These are phyloP conservation scores for sunflower (Helianthus annuus) DNA, from an alignment of 129 eudicot genomes.

Conservation along the genomic window HanXRQr2.0-SUNRISE NC_035434.2:35981733-35982232, in stretches of 20 bases:
- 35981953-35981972: neutral
- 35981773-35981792: no score
- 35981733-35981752: no score
- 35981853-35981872: no score
- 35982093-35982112: neutral
- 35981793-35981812: no score
- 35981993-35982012: neutral
- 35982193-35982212: slow-evolving; percentile 66
- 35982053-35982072: neutral
- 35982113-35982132: neutral
- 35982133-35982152: neutral
- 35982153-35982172: neutral
- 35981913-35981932: neutral
- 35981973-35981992: neutral
- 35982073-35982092: neutral
- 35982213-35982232: slow-evolving; percentile 77
- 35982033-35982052: neutral
- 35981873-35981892: no score
- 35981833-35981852: no score
- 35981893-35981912: neutral
- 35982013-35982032: neutral
- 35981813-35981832: no score
- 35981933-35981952: neutral
- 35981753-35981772: no score
- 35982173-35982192: neutral